Evolutionary conservation across 2,329 filamentous ascomycete genomes (phyloP).

Genomic region (Cladobotryum protrusum): DNA sequence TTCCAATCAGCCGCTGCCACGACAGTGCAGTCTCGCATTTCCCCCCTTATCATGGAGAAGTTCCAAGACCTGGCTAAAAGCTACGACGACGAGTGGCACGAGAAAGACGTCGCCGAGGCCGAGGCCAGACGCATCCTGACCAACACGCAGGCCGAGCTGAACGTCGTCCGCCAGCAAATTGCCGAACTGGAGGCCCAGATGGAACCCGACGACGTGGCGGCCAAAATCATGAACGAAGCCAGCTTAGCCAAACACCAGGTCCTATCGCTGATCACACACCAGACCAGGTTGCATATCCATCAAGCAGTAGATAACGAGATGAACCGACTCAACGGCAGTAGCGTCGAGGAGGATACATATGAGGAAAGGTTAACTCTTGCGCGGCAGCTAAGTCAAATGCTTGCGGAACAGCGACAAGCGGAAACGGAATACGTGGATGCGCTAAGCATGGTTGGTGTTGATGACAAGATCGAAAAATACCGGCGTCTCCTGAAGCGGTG

Average conservation of each 20-base stretch:
- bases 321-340: constrained; percentile 44
- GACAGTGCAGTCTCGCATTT: constrained; percentile 62
- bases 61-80: constrained; percentile 62
- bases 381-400: constrained; percentile 48
- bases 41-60: constrained; percentile 63
- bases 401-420: constrained; percentile 54
- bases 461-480: constrained; percentile 69
- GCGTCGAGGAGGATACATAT: constrained; percentile 37
- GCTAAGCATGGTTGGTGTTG: constrained; percentile 61
- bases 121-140: constrained; percentile 61
- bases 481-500: constrained; percentile 62
- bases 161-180: constrained; percentile 53
- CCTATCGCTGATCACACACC: constrained; percentile 43
- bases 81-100: constrained; percentile 69
- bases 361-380: constrained; percentile 54
- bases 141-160: constrained; percentile 63
- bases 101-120: constrained; percentile 64
- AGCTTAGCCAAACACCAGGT: constrained; percentile 44
- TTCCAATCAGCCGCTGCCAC: constrained; percentile 62
- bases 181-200: constrained; percentile 49
- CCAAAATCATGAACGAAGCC: constrained; percentile 46
- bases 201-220: constrained; percentile 49
- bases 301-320: constrained; percentile 47
- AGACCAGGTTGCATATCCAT: constrained; percentile 48
- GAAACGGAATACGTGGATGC: constrained; percentile 65